phyloP scores from a whole-genome alignment of 768 basidiomycete species.

The Leucocoprinus leucothites region DNA sequence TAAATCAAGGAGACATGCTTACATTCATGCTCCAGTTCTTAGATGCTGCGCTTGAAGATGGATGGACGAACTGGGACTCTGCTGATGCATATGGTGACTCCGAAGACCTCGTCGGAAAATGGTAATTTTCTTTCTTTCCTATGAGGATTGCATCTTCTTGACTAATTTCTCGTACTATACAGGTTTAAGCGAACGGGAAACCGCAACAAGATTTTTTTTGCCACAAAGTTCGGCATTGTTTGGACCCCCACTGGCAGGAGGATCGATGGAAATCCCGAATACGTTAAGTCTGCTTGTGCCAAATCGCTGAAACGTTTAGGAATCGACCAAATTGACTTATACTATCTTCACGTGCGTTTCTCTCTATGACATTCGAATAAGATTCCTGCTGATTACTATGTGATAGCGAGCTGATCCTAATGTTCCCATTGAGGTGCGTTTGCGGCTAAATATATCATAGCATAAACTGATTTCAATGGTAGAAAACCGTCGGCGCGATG shows the following conservation, averaged over 20 bases:
- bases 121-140: too few species aligned
- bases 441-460: neutral
- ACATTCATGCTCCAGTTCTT: constrained; percentile 26
- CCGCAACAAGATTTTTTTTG: constrained; percentile 53
- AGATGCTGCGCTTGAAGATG: constrained; percentile 37
- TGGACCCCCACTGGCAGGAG: constrained; percentile 11
- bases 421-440: neutral
- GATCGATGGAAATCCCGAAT: constrained; percentile 31
- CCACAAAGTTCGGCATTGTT: constrained; percentile 44
- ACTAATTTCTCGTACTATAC: neutral
- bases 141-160: too few species aligned
- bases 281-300: constrained; percentile 34
- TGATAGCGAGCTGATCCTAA: neutral
- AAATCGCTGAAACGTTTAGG: constrained; percentile 39
- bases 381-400: neutral
- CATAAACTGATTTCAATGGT: neutral
- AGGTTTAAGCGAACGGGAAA: constrained; percentile 53
- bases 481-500: constrained; percentile 46
- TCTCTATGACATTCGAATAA: too few species aligned
- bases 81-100: constrained; percentile 35
- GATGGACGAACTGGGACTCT: constrained; percentile 48
- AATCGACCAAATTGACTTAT: constrained; percentile 41
- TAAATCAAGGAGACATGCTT: neutral
- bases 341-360: constrained; percentile 35
- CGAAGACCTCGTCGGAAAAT: constrained; percentile 36